Percentiles rank a stretch among this genome's conserved stretches.
phyloP scores from a whole-genome alignment of 192 early-diverging fungal species.

The Backusella morwellensis region DNA sequence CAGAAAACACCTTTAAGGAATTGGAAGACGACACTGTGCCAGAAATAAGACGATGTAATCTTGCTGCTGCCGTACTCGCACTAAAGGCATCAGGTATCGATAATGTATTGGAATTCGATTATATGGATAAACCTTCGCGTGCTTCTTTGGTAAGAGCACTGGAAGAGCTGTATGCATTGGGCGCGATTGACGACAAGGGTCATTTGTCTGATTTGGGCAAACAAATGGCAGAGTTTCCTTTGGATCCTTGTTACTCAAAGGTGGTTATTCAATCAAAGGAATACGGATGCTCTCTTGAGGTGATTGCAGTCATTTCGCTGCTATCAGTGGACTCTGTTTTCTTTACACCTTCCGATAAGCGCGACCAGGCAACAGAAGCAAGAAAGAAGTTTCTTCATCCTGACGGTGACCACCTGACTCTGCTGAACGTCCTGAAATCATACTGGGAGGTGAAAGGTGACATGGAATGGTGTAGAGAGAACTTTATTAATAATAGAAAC shows the following conservation, averaged over 20 bases:
- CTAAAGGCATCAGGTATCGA: slow-evolving; percentile 92
- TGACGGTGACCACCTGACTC: slow-evolving; percentile 94
- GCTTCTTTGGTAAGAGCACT: slow-evolving; percentile 76
- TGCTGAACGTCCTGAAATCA: slow-evolving; percentile 78
- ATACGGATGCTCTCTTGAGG: slow-evolving; percentile 80
- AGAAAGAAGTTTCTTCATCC: slow-evolving; percentile 77
- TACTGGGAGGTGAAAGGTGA: slow-evolving; percentile 81
- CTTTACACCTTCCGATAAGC: slow-evolving; percentile 81
- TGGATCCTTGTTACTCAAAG: slow-evolving; percentile 88
- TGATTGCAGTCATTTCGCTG: slow-evolving; percentile 85
- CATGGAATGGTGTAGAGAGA: slow-evolving; percentile 83
- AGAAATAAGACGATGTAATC: slow-evolving; percentile 93
- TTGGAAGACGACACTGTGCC: slow-evolving; percentile 82
- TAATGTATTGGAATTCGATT: slow-evolving; percentile 91
- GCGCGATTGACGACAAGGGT: slow-evolving; percentile 83
- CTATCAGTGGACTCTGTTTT: slow-evolving; percentile 93
- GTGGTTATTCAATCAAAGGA: slow-evolving; percentile 83
- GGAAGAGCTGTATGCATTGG: slow-evolving; percentile 86
- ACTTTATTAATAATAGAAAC: slow-evolving; percentile 88
- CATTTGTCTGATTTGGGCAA: slow-evolving; percentile 72
- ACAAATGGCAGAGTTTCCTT: slow-evolving; percentile 89
- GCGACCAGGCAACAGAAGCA: slow-evolving; percentile 80
- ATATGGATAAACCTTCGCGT: slow-evolving; percentile 88
- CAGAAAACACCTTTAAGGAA: slow-evolving; percentile 72
- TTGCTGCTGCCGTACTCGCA: slow-evolving; percentile 79